Percentiles rank a stretch among this genome's conserved stretches.
Conservation (phyloP, 169 alveolate species). For the Plasmodium sp. region DNA sequence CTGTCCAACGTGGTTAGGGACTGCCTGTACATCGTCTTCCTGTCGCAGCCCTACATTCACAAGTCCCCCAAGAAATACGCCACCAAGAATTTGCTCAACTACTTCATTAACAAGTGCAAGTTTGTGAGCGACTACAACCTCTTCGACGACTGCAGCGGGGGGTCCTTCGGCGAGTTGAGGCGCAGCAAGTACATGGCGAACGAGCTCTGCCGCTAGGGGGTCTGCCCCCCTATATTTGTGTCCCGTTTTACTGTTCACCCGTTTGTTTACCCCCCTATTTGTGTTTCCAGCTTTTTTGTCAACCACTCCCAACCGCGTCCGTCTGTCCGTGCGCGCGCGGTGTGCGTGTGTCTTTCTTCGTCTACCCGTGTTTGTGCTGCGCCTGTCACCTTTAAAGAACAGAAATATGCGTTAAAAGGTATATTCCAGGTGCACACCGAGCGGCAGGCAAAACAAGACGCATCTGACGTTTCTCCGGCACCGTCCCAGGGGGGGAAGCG, state of each 20-base stretch:
- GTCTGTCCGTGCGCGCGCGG: neutral
- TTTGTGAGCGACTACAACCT: conserved; percentile 40
- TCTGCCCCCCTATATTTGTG: neutral
- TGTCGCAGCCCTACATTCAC: conserved; percentile 64
- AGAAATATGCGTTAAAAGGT: neutral
- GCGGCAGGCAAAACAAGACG: neutral
- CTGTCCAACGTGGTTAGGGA: conserved; percentile 29
- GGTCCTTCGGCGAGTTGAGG: conserved; percentile 13
- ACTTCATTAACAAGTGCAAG: conserved; percentile 45
- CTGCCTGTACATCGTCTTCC: conserved; percentile 27
- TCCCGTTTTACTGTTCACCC: neutral
- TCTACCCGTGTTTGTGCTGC: neutral
- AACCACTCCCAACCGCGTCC: neutral
- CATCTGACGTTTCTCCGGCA: neutral
- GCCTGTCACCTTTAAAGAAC: neutral
- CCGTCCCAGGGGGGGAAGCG: neutral
- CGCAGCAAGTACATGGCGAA: conserved; percentile 19
- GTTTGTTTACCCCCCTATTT: neutral
- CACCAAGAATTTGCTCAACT: conserved; percentile 38
- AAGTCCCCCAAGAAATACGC: conserved; percentile 43
- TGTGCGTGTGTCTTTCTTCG: neutral
- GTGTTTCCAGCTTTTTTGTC: neutral
- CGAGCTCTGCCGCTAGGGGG: neutral
- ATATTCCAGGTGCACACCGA: neutral
- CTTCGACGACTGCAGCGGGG: conserved; percentile 10